These are phyloP conservation scores for Suillus spraguei DNA, from an alignment of 768 basidiomycete genomes.

Conservation along the genomic window DNA sequence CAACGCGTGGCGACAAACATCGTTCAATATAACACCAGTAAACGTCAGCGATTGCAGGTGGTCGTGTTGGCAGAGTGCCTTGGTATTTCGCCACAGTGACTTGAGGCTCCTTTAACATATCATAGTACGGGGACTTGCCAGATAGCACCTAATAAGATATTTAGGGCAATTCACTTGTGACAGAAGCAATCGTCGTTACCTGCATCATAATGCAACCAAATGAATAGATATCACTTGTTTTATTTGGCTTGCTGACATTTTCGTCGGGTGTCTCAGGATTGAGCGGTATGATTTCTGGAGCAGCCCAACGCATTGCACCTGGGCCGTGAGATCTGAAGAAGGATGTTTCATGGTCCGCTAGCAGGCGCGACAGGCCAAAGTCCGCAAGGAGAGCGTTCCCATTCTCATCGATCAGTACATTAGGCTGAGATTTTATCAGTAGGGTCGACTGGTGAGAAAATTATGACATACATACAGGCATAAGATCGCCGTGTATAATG, in stretches of 20 bases:
- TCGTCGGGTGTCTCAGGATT: background rate
- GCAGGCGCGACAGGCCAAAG: slow-evolving; percentile 1
- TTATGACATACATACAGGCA: background rate
- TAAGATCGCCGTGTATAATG: slow-evolving; percentile 8
- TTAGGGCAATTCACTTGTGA: background rate
- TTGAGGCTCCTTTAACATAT: background rate
- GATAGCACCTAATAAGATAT: background rate
- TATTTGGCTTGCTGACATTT: background rate
- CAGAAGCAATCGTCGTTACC: background rate
- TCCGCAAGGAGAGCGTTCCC: slow-evolving; percentile 1
- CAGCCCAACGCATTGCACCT: slow-evolving; percentile 6
- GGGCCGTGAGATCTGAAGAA: background rate
- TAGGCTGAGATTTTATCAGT: background rate
- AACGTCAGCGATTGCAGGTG: background rate
- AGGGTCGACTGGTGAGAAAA: background rate
- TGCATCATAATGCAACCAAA: slow-evolving; percentile 12
- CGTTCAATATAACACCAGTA: background rate
- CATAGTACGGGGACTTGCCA: background rate
- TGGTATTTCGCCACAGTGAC: background rate
- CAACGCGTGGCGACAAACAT: background rate
- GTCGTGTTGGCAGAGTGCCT: background rate
- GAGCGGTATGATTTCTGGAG: slow-evolving; percentile 1
- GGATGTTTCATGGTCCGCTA: slow-evolving; percentile 1
- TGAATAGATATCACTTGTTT: slow-evolving; percentile 7
- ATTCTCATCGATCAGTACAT: slow-evolving; percentile 3